These are phyloP conservation scores for Bathelium albidoporum DNA, from an alignment of 495 filamentous ascomycete genomes.

Conservation along the genomic window DNA sequence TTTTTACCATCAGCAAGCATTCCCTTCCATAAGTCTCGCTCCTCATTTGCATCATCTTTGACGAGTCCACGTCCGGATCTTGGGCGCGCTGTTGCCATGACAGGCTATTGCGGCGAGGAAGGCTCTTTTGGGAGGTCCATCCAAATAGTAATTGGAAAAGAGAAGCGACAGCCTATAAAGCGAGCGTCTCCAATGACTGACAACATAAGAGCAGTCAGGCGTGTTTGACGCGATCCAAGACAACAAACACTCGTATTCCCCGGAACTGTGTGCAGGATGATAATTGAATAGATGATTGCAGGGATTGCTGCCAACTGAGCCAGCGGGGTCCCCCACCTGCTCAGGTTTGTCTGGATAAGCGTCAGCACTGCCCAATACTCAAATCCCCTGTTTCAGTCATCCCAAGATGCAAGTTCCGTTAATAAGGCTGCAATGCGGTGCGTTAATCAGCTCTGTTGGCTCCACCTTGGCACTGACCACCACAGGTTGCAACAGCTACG, in stretches of 20 bases:
- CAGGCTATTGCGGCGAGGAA: neutral
- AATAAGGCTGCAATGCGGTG: slow-evolving; percentile 86
- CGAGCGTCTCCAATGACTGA: no score
- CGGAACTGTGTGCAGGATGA: no score
- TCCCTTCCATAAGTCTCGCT: slow-evolving; percentile 53
- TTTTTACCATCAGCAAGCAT: slow-evolving; percentile 45
- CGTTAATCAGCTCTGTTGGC: slow-evolving; percentile 15
- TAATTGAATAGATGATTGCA: no score
- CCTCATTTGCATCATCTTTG: slow-evolving; percentile 47
- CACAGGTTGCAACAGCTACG: slow-evolving; percentile 86
- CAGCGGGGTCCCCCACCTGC: no score
- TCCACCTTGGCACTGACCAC: slow-evolving; percentile 10
- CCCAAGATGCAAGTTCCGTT: slow-evolving; percentile 69
- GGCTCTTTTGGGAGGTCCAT: neutral
- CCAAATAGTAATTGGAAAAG: neutral
- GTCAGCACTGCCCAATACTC: no score
- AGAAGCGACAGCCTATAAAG: no score
- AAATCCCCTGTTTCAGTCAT: neutral
- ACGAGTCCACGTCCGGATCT: slow-evolving; percentile 33
- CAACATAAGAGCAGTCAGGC: no score
- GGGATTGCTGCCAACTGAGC: no score
- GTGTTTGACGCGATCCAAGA: no score
- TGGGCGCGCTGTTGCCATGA: slow-evolving; percentile 30
- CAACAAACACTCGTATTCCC: no score
- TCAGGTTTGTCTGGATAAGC: no score